Conservation (phyloP, 805 yeast species). For the Candida bentonensis region DNA sequence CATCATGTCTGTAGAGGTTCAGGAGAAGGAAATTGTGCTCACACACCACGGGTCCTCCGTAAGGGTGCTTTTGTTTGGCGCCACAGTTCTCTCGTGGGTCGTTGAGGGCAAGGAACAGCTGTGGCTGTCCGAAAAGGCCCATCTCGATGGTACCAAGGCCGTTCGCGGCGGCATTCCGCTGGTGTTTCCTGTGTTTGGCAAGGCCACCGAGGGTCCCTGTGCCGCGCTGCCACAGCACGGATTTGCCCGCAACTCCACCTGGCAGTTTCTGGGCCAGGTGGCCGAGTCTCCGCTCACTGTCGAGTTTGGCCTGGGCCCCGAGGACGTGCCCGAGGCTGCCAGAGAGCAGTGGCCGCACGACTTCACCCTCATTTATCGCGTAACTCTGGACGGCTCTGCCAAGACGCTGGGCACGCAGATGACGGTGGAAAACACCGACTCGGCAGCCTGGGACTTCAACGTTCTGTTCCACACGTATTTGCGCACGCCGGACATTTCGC, state of each 20-base stretch:
- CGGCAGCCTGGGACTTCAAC: slow-evolving; percentile 62
- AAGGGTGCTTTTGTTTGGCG: slow-evolving; percentile 74
- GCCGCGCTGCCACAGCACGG: slow-evolving; percentile 86
- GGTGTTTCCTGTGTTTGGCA: slow-evolving; percentile 84
- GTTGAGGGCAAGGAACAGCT: slow-evolving; percentile 61
- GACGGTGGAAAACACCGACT: slow-evolving; percentile 62
- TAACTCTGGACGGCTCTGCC: slow-evolving; percentile 40
- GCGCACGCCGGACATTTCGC: slow-evolving; percentile 60
- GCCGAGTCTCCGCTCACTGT: slow-evolving; percentile 57
- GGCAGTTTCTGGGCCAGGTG: slow-evolving; percentile 92
- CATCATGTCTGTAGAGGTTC: slow-evolving; percentile 55
- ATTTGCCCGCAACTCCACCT: slow-evolving; percentile 74
- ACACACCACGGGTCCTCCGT: slow-evolving; percentile 41
- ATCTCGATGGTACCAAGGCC: slow-evolving; percentile 81
- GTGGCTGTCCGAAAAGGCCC: slow-evolving; percentile 53
- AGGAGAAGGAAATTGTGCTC: slow-evolving; percentile 46
- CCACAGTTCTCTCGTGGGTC: slow-evolving; percentile 76
- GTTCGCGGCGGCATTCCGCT: slow-evolving; percentile 96
- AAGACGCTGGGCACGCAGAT: slow-evolving; percentile 47
- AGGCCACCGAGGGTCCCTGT: slow-evolving; percentile 42
- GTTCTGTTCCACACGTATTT: slow-evolving; percentile 92
- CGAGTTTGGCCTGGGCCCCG: slow-evolving; percentile 87
- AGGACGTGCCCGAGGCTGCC: slow-evolving; percentile 51
- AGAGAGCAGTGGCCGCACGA: slow-evolving; percentile 51
- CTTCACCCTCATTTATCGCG: slow-evolving; percentile 62